Conservation (phyloP, 257 asterid species). For the Gynochthodes officinalis region DNA sequence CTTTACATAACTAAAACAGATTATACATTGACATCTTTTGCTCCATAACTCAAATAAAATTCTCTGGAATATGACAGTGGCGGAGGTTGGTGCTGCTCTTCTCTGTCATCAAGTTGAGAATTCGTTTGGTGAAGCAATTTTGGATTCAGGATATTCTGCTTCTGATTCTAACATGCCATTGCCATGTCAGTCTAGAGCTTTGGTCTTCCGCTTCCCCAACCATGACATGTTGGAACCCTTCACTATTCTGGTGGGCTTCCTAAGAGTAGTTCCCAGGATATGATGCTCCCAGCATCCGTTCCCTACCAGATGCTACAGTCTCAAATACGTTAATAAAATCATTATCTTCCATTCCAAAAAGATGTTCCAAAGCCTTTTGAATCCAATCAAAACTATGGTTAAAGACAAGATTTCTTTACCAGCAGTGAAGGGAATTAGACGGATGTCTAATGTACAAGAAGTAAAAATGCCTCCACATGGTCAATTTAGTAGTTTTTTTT, state of each 20-base stretch:
- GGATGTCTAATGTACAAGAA: conserved; percentile 21
- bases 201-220: conserved; percentile 58
- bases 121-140: conserved; percentile 37
- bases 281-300: conserved; percentile 45
- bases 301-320: conserved; percentile 46
- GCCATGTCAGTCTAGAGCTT: conserved; percentile 83
- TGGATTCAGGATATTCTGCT: conserved; percentile 43
- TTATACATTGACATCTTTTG: conserved; percentile 71
- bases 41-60: conserved; percentile 75
- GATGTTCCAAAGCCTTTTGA: conserved; percentile 24
- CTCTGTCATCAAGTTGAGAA: conserved; percentile 62
- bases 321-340: conserved; percentile 54
- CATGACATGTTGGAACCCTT: conserved; percentile 42
- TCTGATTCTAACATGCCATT: conserved; percentile 72
- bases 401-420: conserved; percentile 27
- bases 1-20: conserved; percentile 90
- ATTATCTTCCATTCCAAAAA: conserved; percentile 34
- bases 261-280: conserved; percentile 41
- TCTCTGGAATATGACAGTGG: conserved; percentile 83
- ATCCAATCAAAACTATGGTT: conserved; percentile 19
- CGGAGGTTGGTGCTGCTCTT: conserved; percentile 85
- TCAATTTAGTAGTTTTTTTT: conserved; percentile 13
- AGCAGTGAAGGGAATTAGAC: conserved; percentile 10
- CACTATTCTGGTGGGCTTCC: conserved; percentile 40
- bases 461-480: conserved; percentile 21